Conservation (phyloP, 2,329 filamentous ascomycete species). For the Verticillium dahliae region DNA sequence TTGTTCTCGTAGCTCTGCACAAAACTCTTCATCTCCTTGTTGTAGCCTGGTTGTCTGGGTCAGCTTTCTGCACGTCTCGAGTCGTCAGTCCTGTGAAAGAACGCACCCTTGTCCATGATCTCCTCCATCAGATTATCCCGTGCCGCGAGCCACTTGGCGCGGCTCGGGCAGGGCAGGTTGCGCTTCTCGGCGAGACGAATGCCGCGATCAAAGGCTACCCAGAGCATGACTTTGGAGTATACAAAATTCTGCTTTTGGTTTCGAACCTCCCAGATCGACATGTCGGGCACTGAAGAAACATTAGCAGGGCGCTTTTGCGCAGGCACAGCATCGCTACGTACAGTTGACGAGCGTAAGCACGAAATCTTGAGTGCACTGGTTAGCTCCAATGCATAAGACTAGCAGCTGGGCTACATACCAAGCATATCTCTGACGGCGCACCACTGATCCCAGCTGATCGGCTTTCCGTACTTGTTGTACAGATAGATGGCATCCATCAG, state of each 20-base stretch:
- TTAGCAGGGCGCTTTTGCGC: conserved; percentile 6
- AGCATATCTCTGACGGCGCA: conserved; percentile 61
- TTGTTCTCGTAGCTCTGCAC: conserved; percentile 70
- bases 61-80: neutral
- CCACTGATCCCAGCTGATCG: conserved; percentile 72
- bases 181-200: conserved; percentile 69
- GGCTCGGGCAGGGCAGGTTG: conserved; percentile 67
- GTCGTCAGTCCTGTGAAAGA: too few relatives aligned
- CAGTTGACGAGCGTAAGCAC: conserved; percentile 60
- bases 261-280: conserved; percentile 80
- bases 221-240: conserved; percentile 79
- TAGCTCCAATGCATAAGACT: neutral
- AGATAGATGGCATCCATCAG: conserved; percentile 72
- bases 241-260: conserved; percentile 71
- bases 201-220: conserved; percentile 73
- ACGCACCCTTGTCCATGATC: conserved; percentile 62
- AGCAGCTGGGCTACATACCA: conserved; percentile 24
- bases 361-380: conserved; percentile 42
- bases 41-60: conserved; percentile 48
- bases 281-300: conserved; percentile 52
- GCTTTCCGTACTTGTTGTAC: conserved; percentile 74
- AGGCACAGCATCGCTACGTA: conserved; percentile 16
- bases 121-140: conserved; percentile 67
- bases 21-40: conserved; percentile 61
- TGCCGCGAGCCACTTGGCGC: conserved; percentile 57